Conservation (phyloP, 768 basidiomycete species). For the Lanmaoa pseudosensibilis region DNA sequence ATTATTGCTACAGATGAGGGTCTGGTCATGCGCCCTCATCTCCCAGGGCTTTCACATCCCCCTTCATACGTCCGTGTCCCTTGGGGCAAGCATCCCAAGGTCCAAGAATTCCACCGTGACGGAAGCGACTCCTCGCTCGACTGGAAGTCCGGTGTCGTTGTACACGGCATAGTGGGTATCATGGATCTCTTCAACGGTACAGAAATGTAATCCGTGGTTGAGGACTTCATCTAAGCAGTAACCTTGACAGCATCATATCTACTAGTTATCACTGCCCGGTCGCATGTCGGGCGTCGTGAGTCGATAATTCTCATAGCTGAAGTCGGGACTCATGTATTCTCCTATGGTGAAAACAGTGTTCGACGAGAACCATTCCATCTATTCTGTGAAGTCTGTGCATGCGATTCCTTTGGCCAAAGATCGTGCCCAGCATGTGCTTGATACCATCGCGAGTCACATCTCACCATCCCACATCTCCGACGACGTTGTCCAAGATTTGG, state of each 20-base stretch:
- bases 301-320: conserved; percentile 13
- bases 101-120: conserved; percentile 50
- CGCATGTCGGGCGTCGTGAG: conserved; percentile 67
- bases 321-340: conserved; percentile 3
- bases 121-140: conserved; percentile 38
- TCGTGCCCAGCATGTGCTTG: conserved; percentile 54
- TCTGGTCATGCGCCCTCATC: conserved; percentile 64
- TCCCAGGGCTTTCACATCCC: conserved; percentile 29
- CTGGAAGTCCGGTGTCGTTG: conserved; percentile 58
- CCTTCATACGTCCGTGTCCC: conserved; percentile 46
- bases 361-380: conserved; percentile 59
- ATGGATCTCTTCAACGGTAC: conserved; percentile 71
- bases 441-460: conserved; percentile 53
- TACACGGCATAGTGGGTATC: conserved; percentile 77
- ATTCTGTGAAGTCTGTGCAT: conserved; percentile 64
- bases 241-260: conserved; percentile 64
- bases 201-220: background rate
- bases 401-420: conserved; percentile 73
- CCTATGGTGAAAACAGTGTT: conserved; percentile 50
- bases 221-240: conserved; percentile 13
- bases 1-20: conserved; percentile 59
- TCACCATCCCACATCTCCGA: conserved; percentile 45
- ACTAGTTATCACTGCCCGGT: conserved; percentile 65
- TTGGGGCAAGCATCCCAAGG: conserved; percentile 58
- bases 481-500: conserved; percentile 24